Percentiles rank a stretch among this genome's conserved stretches.
Conservation (phyloP, 495 filamentous ascomycete genomes). For the Aspergillus funiculosus region DNA sequence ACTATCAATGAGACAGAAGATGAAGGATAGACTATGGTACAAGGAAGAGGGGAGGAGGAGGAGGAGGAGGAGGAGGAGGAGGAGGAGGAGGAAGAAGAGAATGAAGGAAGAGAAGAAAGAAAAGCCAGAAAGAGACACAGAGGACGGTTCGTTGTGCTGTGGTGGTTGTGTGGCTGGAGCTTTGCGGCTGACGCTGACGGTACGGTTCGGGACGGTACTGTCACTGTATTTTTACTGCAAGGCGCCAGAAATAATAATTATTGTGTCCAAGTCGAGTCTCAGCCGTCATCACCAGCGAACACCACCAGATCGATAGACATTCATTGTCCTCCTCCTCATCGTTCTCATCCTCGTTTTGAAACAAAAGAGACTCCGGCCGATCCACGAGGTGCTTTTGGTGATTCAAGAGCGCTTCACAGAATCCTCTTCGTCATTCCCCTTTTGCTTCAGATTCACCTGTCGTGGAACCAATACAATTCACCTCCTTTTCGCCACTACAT, state of each 20-base stretch:
- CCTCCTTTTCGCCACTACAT: slow-evolving; percentile 7
- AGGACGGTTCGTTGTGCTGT: slow-evolving; percentile 10
- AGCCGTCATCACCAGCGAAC: too few species aligned
- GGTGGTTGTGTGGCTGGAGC: slow-evolving; percentile 18
- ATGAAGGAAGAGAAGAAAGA: slow-evolving; percentile 1
- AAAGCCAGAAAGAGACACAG: slow-evolving; percentile 10
- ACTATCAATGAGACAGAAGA: slow-evolving; percentile 5
- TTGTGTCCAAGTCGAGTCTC: too few species aligned
- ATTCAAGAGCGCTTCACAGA: not conserved
- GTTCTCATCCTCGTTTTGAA: too few species aligned
- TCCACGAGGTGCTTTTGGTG: not conserved
- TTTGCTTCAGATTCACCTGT: not conserved
- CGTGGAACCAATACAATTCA: slow-evolving; percentile 1
- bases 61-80: slow-evolving; percentile 19
- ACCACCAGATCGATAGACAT: not conserved
- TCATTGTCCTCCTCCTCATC: too few species aligned
- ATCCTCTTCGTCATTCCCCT: not conserved
- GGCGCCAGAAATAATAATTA: too few species aligned
- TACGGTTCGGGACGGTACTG: not conserved
- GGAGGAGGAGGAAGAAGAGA: slow-evolving; percentile 9
- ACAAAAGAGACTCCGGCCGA: too few species aligned
- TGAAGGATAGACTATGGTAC: slow-evolving; percentile 24
- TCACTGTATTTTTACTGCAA: not conserved
- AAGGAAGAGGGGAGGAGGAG: slow-evolving; percentile 24
- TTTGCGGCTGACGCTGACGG: slow-evolving; percentile 1